Base-by-base conservation (phyloP, 2,329 filamentous ascomycete genomes). In the Hypoxylon sp. region DNA sequence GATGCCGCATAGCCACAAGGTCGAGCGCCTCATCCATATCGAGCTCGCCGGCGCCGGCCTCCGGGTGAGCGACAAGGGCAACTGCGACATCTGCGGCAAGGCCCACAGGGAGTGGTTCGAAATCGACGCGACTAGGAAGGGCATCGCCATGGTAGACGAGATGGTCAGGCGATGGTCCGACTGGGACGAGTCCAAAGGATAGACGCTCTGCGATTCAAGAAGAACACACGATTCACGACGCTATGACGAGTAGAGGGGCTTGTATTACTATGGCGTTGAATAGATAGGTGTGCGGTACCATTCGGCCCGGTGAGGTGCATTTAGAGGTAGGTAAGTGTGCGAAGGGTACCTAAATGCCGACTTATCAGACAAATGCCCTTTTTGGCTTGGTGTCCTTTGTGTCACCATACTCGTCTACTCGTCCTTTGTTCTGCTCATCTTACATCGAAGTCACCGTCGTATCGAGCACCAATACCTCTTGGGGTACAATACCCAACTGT, bases 61-160 rank as follows among this genome's bases (percentile, higher is more conserved):
- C 59, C 77, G 85, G 58, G 71, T 81, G 67, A 74, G 77, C 52
- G 75, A 86, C 73, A 74, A 76, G 42, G 78, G 75, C 15, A 83
- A 84, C 48, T 99, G 95, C 69, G 80, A 81, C 3, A 83, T 86
- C 1, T 99, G 95, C 71, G 92, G 92, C 1, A 88, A 87, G 69
- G 88, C 92, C 67, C 95, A 99, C 74, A 81, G 88, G 48, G 95
- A 99, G 77, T 99, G 94, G 94, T 99, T 99, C 72, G 90, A 96
- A 76, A 87, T 97, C 1, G 86, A 91, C 60, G 90, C 91, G 0
- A 88, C 80, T 18, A 83, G 87, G 63, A 82, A 88, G 23, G 90
- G 88, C 0, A 81, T 98, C 2, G 84, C 81, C 58, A 81, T 83
- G 77, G 79, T 85, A 78, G 78, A 85, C 62, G 80, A 90, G 64